These are phyloP conservation scores for Emiliania huxleyi DNA, from an alignment of 78 protist species.

Conservation along the genomic window DNA sequence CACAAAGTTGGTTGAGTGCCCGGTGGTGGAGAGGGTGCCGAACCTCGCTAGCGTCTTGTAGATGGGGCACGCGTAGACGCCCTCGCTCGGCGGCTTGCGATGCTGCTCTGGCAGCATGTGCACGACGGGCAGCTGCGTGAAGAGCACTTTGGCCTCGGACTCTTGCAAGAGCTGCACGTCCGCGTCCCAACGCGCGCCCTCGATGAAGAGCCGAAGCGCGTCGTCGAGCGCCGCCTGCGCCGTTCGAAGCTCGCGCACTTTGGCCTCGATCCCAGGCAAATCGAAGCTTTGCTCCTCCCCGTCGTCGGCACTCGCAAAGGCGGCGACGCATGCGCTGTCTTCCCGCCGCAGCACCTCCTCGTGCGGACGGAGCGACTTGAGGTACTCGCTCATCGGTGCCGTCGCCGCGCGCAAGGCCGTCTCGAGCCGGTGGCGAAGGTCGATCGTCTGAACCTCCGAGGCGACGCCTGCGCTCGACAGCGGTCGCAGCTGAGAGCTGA, in stretches of 20 bases:
- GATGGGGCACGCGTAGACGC: constrained; percentile 57
- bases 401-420: not conserved
- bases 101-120: constrained; percentile 34
- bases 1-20: not conserved
- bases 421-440: not conserved
- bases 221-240: too few species aligned
- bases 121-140: not conserved
- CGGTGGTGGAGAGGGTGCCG: constrained; percentile 74
- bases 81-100: constrained; percentile 26
- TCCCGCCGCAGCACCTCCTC: not conserved
- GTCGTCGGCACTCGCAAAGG: not conserved
- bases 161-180: constrained; percentile 16
- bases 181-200: constrained; percentile 60
- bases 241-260: not conserved
- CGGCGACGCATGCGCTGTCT: not conserved
- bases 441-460: not conserved
- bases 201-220: not conserved
- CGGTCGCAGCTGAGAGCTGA: not conserved
- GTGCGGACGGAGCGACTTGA: not conserved
- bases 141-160: constrained; percentile 62
- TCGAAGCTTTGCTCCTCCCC: not conserved
- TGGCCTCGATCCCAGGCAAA: not conserved
- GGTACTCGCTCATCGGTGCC: not conserved
- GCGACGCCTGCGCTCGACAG: not conserved
- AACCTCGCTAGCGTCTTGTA: constrained; percentile 68